Evolutionary conservation across 345 rosid genomes (phyloP), one percentile per base, ranked within the genome.

Genomic region (Aquilaria malaccensis): DNA sequence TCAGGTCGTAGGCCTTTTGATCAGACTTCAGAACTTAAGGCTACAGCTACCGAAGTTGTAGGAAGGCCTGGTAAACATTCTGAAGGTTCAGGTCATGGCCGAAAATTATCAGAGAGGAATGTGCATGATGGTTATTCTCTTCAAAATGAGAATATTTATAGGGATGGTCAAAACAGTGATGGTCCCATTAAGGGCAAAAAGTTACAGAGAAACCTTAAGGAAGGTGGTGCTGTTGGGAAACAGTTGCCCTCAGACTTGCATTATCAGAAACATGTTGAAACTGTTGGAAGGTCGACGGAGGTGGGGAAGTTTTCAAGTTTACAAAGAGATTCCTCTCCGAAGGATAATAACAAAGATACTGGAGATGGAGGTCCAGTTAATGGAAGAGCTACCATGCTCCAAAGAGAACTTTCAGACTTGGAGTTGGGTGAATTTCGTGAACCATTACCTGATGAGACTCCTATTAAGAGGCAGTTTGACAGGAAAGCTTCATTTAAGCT

Each of bases 351-450:
- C 71, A 37, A 37, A 37, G 43, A 37, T 53, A 68, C 68, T 41
- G 66, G 54, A 0, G 73, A 72, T 29, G 83, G 72, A 64, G 30
- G 70, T 62, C 77, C 79, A 13, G 71, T 52, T 4, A 79, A 78
- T 72, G 88, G 83, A 62, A 86, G 77, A 71, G 81, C 74, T 47
- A 60, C 63, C 62, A 13, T 70, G 37, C 93, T 90, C 72, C 96
- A 78, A 54, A 81, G 89, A 77, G 95, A 86, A 79, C 72, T 76
- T 65, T 80, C 95, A 30, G 92, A 85, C 67, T 78, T 93, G 84
- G 98, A 93, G 83, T 73, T 89, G 61, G 98, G 98, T 72, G 98
- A 93, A 76, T 84, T 89, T 59, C 96, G 90, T 41, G 95, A 86
- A 66, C 79, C 90, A 64, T 53, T 71, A 56, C 74, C 64, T 7